These are phyloP conservation scores for Mycena belliarum DNA, from an alignment of 768 basidiomycete species.

Conservation along the genomic window DNA sequence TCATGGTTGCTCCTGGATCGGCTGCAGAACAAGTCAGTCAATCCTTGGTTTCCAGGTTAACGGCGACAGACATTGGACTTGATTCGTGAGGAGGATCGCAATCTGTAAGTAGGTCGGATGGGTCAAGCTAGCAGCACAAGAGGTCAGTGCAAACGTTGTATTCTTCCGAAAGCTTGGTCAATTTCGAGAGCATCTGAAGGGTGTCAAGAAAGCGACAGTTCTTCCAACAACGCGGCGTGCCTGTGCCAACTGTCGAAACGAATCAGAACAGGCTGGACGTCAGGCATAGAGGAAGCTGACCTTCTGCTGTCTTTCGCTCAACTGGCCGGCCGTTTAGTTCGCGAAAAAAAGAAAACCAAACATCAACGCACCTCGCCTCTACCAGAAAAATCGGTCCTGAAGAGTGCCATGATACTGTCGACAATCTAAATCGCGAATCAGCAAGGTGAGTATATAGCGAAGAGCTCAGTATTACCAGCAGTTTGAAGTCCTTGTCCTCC, in stretches of 20 bases:
- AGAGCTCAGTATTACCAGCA: constrained; percentile 50
- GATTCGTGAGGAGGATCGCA: constrained; percentile 86
- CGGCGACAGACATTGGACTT: constrained; percentile 73
- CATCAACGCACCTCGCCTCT: constrained; percentile 74
- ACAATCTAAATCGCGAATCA: constrained; percentile 61
- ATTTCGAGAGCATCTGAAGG: constrained; percentile 81
- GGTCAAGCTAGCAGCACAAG: constrained; percentile 4
- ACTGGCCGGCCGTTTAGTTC: constrained; percentile 89
- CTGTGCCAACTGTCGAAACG: constrained; percentile 70
- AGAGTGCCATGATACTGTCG: constrained; percentile 96
- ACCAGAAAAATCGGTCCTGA: constrained; percentile 91
- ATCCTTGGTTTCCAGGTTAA: neutral
- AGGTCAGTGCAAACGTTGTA: constrained; percentile 60
- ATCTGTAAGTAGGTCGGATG: constrained; percentile 54
- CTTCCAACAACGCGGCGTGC: constrained; percentile 36
- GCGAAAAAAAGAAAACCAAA: constrained; percentile 87
- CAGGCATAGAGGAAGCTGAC: constrained; percentile 32
- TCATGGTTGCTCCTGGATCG: constrained; percentile 94
- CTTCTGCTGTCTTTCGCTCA: constrained; percentile 94
- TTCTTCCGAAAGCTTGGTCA: constrained; percentile 91
- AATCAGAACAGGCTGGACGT: constrained; percentile 5
- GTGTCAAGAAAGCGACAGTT: neutral
- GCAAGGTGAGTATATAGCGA: neutral
- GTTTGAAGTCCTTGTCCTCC: constrained; percentile 82
- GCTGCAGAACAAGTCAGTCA: constrained; percentile 43